Conservation (phyloP, 2,329 filamentous ascomycete genomes). For the Penicillium nordicum region DNA sequence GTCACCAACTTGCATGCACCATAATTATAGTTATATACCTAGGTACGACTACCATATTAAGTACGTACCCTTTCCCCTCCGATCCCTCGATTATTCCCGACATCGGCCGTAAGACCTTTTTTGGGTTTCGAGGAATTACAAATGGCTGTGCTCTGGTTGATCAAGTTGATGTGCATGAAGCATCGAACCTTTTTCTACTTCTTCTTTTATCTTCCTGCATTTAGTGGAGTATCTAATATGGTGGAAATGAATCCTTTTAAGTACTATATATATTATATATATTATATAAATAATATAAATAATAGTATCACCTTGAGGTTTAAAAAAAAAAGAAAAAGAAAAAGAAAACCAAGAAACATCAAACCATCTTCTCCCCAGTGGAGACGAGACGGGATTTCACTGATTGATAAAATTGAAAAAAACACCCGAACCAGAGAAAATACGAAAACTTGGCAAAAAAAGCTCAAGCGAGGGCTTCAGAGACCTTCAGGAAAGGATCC, state of each 20-base stretch:
- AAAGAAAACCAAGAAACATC: too few species aligned
- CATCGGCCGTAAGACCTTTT: slow-evolving; percentile 6
- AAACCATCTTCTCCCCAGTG: neutral
- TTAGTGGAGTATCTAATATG: neutral
- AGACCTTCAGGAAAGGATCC: slow-evolving; percentile 8
- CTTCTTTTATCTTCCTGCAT: neutral
- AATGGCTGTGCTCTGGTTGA: neutral
- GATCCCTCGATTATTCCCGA: slow-evolving; percentile 4
- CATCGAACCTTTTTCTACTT: neutral
- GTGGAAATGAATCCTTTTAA: neutral
- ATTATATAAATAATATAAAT: too few species aligned
- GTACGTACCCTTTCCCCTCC: neutral
- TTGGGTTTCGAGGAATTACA: neutral
- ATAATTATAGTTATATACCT: neutral
- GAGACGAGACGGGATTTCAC: slow-evolving; percentile 17
- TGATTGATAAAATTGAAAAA: slow-evolving; percentile 26
- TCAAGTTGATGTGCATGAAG: neutral
- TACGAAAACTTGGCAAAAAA: slow-evolving; percentile 9
- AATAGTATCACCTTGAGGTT: neutral
- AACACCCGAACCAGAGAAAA: neutral
- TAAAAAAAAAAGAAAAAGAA: neutral
- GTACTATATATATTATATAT: too few species aligned
- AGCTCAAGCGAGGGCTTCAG: slow-evolving; percentile 6
- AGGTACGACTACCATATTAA: neutral
- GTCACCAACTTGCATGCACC: neutral